Base-by-base conservation (phyloP, 176 grass and related monocot genomes). In the Metroxylon sagu region DNA sequence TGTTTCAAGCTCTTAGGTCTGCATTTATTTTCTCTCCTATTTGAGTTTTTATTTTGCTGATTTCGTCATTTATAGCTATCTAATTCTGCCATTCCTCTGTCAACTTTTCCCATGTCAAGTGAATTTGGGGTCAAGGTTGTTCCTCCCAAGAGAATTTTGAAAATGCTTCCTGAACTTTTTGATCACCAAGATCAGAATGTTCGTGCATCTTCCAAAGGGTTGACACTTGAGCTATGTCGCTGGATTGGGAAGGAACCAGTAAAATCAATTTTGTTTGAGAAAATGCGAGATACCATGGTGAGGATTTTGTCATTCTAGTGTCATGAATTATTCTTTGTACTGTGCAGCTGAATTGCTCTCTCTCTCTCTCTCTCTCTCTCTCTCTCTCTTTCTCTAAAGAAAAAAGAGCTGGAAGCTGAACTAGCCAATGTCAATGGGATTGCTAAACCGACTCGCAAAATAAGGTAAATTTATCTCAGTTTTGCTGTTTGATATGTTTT, bases 261-360 rank as follows among this genome's bases (percentile, higher is more conserved):
- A 31, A 98, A 98, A 62, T 72, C 94, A 53, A 92, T 98, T 79
- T 85, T 98, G 58, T 85, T 98, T 62, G 94, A 98, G 60, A 98
- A 98, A 74, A 98, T 98, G 94, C 78, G 94, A 65, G 94, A 93
- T 73, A 98, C 94, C 17, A 98, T 98, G 93, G 93, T 97, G 56
- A 17, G 61, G 51, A 65, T 68, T 27, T 56, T 52, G 78, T 57
- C 16, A 52, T 70, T 31, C 26, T 26, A 53, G 19, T 57, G 17
- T 54, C 21, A 53, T 57, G 69, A 16, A 31, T 26, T 51, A 50
- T 62, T 25, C 26, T 53, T 54, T 7, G 26, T 68, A 26, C 35
- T 27, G 62, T 50, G 25, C 12, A 25, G 15, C 71, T 61, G 49
- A 68, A 30, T 30, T 67, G 21, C 12, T 57, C 76, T 76, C 69